Evolutionary conservation across 768 basidiomycete genomes (phyloP).

Genomic region (Leccinum rimulosum): DNA sequence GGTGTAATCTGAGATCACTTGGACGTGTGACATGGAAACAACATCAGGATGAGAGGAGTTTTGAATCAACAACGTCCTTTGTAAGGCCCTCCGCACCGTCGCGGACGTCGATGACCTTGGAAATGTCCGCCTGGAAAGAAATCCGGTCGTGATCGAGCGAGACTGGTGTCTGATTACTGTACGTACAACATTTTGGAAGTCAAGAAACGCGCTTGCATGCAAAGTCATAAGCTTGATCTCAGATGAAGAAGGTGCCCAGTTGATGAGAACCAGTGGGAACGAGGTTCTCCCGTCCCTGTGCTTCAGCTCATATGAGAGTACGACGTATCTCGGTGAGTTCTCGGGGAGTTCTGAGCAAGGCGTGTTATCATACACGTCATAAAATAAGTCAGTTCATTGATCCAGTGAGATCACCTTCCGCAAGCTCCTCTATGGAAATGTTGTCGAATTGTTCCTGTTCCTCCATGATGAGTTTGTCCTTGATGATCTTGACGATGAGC

Average conservation of each 20-base stretch:
- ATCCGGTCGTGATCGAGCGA: slow-evolving; percentile 1
- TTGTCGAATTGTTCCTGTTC: slow-evolving; percentile 78
- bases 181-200: slow-evolving; percentile 77
- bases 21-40: neutral
- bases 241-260: slow-evolving; percentile 80
- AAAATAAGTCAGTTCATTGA: neutral
- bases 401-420: slow-evolving; percentile 57
- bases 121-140: slow-evolving; percentile 60
- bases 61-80: slow-evolving; percentile 63
- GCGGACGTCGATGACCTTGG: slow-evolving; percentile 76
- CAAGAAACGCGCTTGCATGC: slow-evolving; percentile 77
- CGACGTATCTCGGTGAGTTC: slow-evolving; percentile 81
- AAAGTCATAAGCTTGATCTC: slow-evolving; percentile 77
- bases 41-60: slow-evolving; percentile 36
- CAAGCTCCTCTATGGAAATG: slow-evolving; percentile 79
- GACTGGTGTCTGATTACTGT: neutral
- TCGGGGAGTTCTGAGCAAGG: slow-evolving; percentile 71
- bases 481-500: slow-evolving; percentile 89
- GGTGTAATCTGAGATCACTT: neutral
- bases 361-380: neutral
- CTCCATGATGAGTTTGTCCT: slow-evolving; percentile 74
- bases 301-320: slow-evolving; percentile 78
- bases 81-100: slow-evolving; percentile 84
- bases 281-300: slow-evolving; percentile 83
- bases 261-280: slow-evolving; percentile 81